Conservation (phyloP, 495 filamentous ascomycete genomes). For the Glonium stellatum region DNA sequence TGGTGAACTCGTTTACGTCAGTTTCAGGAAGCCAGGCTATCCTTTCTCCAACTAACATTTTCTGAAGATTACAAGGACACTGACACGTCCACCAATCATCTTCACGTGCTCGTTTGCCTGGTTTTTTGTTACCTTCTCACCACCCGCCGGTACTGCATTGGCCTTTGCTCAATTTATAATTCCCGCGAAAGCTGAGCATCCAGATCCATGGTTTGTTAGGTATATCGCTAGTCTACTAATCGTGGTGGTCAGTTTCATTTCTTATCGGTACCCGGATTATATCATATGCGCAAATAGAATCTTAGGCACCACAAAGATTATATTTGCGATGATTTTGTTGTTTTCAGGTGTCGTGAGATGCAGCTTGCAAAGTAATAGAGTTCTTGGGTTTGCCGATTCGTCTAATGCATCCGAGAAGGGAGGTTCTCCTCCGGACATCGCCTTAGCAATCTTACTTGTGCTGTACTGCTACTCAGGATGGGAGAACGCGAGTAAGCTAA, state of each 20-base stretch:
- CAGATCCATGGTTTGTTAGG: background rate
- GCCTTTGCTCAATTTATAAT: background rate
- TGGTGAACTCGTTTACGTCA: background rate
- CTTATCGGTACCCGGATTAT: background rate
- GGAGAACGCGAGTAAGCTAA: background rate
- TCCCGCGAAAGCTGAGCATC: background rate
- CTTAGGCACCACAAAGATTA: background rate
- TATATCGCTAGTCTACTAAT: background rate
- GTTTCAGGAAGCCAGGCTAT: background rate
- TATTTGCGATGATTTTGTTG: background rate
- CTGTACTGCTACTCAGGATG: background rate
- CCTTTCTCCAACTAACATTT: background rate
- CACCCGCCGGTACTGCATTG: background rate
- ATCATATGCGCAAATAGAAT: background rate
- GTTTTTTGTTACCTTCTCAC: background rate
- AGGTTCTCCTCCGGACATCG: background rate
- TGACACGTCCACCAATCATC: background rate
- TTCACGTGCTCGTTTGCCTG: background rate
- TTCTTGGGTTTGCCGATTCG: background rate
- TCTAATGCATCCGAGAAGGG: background rate
- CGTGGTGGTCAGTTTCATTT: background rate
- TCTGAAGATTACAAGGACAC: background rate
- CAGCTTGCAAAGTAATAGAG: background rate
- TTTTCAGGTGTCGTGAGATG: background rate
- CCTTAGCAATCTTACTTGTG: background rate